phyloP scores from a whole-genome alignment of 345 rosid species.

The Hirschfeldia incana region DNA sequence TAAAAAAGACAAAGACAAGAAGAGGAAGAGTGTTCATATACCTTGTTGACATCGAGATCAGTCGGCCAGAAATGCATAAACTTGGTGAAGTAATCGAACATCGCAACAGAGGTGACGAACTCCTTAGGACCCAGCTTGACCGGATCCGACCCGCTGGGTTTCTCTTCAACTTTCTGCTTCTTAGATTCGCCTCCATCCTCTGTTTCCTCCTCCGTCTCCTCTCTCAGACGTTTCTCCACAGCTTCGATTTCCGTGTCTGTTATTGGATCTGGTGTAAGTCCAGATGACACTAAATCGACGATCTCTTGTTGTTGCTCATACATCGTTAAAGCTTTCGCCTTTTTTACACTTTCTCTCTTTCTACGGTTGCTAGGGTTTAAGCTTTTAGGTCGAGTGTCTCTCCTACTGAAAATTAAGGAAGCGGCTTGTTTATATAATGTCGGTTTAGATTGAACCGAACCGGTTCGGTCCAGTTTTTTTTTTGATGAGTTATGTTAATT shows the following conservation, averaged over 20 bases:
- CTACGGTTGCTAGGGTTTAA: conserved; percentile 34
- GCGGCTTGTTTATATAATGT: not conserved
- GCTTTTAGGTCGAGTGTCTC: conserved; percentile 27
- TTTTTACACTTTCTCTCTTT: not conserved
- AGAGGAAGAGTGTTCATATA: conserved; percentile 9
- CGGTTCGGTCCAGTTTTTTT: conserved; percentile 16
- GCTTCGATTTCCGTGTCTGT: conserved; percentile 49
- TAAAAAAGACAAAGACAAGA: not conserved
- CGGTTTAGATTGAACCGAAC: not conserved
- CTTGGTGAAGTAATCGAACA: conserved; percentile 70
- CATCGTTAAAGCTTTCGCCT: conserved; percentile 35
- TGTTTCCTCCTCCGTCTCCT: conserved; percentile 21
- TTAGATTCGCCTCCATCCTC: conserved; percentile 44
- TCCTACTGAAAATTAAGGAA: not conserved
- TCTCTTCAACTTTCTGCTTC: conserved; percentile 55
- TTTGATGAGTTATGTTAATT: too few species aligned
- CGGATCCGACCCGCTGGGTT: conserved; percentile 41
- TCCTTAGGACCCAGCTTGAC: conserved; percentile 75
- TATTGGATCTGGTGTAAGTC: conserved; percentile 24
- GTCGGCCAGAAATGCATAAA: conserved; percentile 74
- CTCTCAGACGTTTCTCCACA: conserved; percentile 49
- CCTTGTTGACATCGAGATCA: conserved; percentile 68
- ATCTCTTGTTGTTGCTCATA: conserved; percentile 42
- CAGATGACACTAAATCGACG: conserved; percentile 27
- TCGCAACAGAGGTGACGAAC: conserved; percentile 69